Conservation (phyloP, 1,284 basidiomycete genomes). For the Pseudozyma hubeiensis region DNA sequence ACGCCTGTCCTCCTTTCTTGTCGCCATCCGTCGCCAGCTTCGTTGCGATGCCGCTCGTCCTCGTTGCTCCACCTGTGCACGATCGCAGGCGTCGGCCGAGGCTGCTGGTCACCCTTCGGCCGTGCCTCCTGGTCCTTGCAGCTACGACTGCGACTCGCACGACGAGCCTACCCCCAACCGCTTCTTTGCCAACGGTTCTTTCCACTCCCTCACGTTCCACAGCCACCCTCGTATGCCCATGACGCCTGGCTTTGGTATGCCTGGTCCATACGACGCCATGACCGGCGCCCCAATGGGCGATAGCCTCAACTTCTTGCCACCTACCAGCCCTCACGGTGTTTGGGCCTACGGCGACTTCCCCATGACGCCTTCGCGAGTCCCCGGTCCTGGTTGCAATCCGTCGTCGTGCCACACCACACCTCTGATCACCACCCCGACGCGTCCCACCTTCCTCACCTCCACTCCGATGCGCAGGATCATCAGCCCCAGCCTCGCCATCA, state of each 20-base stretch:
- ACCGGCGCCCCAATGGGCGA: constrained; percentile 36
- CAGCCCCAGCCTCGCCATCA: constrained; percentile 51
- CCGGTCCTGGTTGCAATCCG: constrained; percentile 29
- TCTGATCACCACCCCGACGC: constrained; percentile 40
- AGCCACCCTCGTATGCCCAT: constrained; percentile 47
- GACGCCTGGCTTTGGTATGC: constrained; percentile 40
- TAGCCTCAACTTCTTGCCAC: constrained; percentile 47
- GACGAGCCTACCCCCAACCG: constrained; percentile 45
- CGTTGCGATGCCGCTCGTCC: constrained; percentile 54
- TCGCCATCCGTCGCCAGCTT: constrained; percentile 41
- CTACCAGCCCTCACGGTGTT: constrained; percentile 47
- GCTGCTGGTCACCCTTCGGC: constrained; percentile 53
- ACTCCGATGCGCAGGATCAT: constrained; percentile 54
- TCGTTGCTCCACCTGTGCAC: constrained; percentile 52
- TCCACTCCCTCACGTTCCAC: constrained; percentile 56
- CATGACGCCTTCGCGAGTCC: constrained; percentile 44
- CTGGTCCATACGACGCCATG: constrained; percentile 29
- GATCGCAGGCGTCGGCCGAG: constrained; percentile 52
- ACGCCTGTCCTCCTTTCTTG: neutral
- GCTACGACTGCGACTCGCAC: constrained; percentile 47
- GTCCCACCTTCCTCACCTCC: constrained; percentile 37
- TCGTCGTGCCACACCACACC: constrained; percentile 43
- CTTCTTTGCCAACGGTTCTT: constrained; percentile 50
- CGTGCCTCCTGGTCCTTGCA: constrained; percentile 44
- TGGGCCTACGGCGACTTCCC: constrained; percentile 51